phyloP scores from a whole-genome alignment of 345 rosid genomes.

The Pelargonium nanum region DNA sequence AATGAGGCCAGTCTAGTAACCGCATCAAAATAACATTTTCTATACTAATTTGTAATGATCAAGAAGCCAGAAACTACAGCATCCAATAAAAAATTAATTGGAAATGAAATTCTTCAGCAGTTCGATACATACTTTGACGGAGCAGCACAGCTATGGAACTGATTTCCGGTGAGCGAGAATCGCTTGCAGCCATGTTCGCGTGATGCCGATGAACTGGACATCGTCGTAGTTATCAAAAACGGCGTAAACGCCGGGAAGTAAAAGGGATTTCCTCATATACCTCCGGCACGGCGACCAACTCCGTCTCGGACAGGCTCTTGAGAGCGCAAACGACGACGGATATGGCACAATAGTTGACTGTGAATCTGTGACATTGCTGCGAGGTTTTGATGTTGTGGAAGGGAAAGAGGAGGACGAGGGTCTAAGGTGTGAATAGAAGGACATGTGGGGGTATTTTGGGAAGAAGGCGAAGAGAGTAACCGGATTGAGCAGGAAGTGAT shows the following conservation, averaged over 20 bases:
- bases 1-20: too few species aligned
- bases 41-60: too few species aligned
- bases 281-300: constrained; percentile 25
- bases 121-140: constrained; percentile 45
- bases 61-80: too few species aligned
- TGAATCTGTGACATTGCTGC: neutral
- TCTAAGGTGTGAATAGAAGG: constrained; percentile 29
- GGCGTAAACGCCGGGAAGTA: constrained; percentile 73
- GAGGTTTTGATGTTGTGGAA: constrained; percentile 32
- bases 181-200: constrained; percentile 70
- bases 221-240: constrained; percentile 48
- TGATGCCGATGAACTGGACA: constrained; percentile 79
- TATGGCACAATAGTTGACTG: constrained; percentile 24
- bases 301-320: constrained; percentile 42
- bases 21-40: too few species aligned
- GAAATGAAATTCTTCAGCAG: neutral
- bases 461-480: constrained; percentile 8
- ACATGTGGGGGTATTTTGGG: constrained; percentile 33
- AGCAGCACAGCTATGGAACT: constrained; percentile 61
- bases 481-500: too few species aligned
- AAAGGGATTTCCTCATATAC: constrained; percentile 28
- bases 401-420: constrained; percentile 24
- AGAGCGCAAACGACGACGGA: constrained; percentile 29
- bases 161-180: constrained; percentile 52
- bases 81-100: too few species aligned